Evolutionary conservation across 2,329 filamentous ascomycete species (phyloP), one percentile per base, ranked within the genome.

Genomic region (Thielaviopsis musarum): DNA sequence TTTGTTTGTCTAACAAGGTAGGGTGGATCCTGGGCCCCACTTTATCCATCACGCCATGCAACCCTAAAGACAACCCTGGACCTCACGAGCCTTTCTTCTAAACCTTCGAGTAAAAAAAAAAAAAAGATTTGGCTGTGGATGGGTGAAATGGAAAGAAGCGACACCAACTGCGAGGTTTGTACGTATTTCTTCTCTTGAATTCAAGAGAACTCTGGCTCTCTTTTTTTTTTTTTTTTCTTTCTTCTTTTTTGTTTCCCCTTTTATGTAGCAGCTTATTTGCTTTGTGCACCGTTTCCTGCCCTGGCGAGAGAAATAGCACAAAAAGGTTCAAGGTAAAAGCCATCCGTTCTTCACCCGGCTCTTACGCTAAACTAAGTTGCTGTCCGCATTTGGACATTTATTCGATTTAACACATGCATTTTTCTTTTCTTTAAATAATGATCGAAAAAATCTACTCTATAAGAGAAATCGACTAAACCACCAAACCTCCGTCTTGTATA

Each of bases 401-500:
- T 41, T 41, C 34, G 34, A 41, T 41, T 41, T 52, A 12, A 52
- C n/a, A 26, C 24, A 6, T 3, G 24, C 6, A 26, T 26, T 3
- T 26, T 26, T 26, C 6, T 26, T 26, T 26, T 26, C 6, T 26
- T 26, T 26, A 26, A 52, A 52, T 2, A 56, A 56, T 26, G 26
- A 52, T 12, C 21, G 10, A 52, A 52, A 21, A 52, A 52, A 26
- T 17, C 6, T 3, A 34, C 30, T 5, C 3, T 26, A 26, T 26
- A 26, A 26, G 6, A 5, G 52, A 54, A 30, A n/a, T 13, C 1
- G 52, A 54, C 52, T 28, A 30, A 54, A 19, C 56, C 58, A 56
- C 26, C 34, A 45, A 19, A 56, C 56, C 58, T 60, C 45, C 52
- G 53, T 59, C 56, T 60, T 49, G 26, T 41, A 54, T 30, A 59